Conservation (phyloP, 2,329 filamentous ascomycete species). For the Colletotrichum phormii region DNA sequence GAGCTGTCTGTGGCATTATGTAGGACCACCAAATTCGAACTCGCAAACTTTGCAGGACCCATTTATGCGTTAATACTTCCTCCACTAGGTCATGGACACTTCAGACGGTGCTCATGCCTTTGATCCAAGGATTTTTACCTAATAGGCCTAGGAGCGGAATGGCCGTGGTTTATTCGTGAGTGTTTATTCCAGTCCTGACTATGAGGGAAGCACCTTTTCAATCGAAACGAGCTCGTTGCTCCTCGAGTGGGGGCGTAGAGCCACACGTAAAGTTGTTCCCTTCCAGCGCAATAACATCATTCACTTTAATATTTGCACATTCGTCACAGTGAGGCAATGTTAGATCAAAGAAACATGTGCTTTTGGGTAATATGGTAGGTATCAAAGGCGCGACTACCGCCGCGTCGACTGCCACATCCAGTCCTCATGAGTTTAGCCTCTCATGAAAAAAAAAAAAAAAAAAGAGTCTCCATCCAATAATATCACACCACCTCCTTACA, state of each 20-base stretch:
- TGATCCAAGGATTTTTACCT: neutral
- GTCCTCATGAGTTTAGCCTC: conserved; percentile 8
- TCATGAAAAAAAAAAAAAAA: neutral
- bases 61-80: neutral
- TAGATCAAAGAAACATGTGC: conserved; percentile 15
- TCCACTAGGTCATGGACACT: neutral
- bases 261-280: too few species aligned
- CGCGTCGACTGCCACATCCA: conserved; percentile 28
- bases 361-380: conserved; percentile 32
- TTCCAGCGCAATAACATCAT: neutral
- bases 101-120: neutral
- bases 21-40: neutral
- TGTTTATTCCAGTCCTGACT: neutral
- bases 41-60: neutral
- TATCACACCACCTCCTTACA: conserved; percentile 62
- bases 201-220: too few species aligned
- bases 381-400: conserved; percentile 21
- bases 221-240: too few species aligned
- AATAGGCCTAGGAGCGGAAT: neutral
- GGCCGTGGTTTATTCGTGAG: too few species aligned
- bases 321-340: neutral
- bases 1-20: neutral
- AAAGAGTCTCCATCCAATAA: neutral
- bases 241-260: too few species aligned
- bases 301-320: neutral